Evolutionary conservation across 1,139 yeast species (phyloP), one percentile per base, ranked within the genome.

Genomic region (Suhomyces yuchorum): DNA sequence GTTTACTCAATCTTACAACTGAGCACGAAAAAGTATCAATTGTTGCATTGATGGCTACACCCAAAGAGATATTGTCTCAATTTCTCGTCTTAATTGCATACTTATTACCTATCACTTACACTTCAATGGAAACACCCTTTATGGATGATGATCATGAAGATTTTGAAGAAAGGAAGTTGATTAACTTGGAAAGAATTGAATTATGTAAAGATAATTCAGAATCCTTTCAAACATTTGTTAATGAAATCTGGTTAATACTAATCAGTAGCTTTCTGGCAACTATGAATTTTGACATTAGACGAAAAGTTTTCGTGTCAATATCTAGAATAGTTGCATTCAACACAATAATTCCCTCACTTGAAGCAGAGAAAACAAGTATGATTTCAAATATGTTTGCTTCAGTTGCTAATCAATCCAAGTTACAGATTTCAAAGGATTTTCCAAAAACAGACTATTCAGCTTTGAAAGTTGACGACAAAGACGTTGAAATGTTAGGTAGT

Each of bases 11-110:
- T 17, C 11, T 37, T 2, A 20, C 12, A 17, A n/a, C 35, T 3
- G 4, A 15, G 12, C 20, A 36, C 37, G 43, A 40, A n/a, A 44
- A 39, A 2, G 22, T 44, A 12, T 71, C 85, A 2, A 76, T 85
- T 37, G 96, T 88, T 58, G 81, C 89, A 0, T 67, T 91, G 37
- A 86, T 90, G 82, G 82, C 85, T 46, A 81, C 84, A 4, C 92
- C 95, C 0, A 85, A 84, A 55, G 88, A 84, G 20, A 63, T 88
- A 33, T 65, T 87, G 28, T 58, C 80, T 1, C 75, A 82, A 20
- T 73, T 86, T 22, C 65, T 90, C 19, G 74, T 79, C 36, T 68
- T 89, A 42, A 70, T 87, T 26, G 79, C 83, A 0, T 75, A 80
- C 41, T 56, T 88, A 8, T 66, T 88, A 28, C 92, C 93, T 0